Conservation (phyloP, 768 basidiomycete genomes). For the Xerocomus spinulosus region DNA sequence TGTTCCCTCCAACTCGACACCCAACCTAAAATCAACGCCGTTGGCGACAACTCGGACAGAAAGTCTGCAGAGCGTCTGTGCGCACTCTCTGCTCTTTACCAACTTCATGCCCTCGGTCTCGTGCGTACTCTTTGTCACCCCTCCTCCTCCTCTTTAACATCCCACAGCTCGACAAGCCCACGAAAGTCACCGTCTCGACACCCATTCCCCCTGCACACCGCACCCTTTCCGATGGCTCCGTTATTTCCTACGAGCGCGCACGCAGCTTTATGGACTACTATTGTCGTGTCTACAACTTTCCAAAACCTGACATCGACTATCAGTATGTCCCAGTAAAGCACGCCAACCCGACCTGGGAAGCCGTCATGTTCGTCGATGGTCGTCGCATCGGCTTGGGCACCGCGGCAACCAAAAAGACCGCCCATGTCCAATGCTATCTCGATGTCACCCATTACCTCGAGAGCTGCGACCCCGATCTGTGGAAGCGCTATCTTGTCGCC, state of each 20-base stretch:
- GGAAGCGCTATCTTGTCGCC: slow-evolving; percentile 64
- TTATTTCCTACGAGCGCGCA: slow-evolving; percentile 66
- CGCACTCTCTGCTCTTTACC: slow-evolving; percentile 67
- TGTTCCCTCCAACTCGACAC: slow-evolving; percentile 26
- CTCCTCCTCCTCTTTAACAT: background rate
- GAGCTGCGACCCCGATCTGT: slow-evolving; percentile 74
- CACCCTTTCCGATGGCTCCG: slow-evolving; percentile 56
- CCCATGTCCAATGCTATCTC: slow-evolving; percentile 70
- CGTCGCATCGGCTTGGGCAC: slow-evolving; percentile 79
- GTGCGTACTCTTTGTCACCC: slow-evolving; percentile 41
- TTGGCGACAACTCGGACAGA: slow-evolving; percentile 56
- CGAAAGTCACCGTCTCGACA: slow-evolving; percentile 15
- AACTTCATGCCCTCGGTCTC: slow-evolving; percentile 56
- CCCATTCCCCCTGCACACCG: slow-evolving; percentile 21
- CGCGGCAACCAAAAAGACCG: slow-evolving; percentile 63
- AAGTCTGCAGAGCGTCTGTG: slow-evolving; percentile 74
- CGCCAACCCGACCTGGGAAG: slow-evolving; percentile 52
- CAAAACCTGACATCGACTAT: slow-evolving; percentile 65
- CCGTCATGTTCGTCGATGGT: slow-evolving; percentile 69
- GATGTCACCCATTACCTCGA: slow-evolving; percentile 88
- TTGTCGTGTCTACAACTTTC: slow-evolving; percentile 72
- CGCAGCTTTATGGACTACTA: slow-evolving; percentile 95
- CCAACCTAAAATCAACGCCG: slow-evolving; percentile 43
- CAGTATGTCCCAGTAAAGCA: slow-evolving; percentile 29
- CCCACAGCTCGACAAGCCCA: slow-evolving; percentile 27